Base-by-base conservation (phyloP, 164 flowering plant genomes). In the Brasenia schreberi region DNA sequence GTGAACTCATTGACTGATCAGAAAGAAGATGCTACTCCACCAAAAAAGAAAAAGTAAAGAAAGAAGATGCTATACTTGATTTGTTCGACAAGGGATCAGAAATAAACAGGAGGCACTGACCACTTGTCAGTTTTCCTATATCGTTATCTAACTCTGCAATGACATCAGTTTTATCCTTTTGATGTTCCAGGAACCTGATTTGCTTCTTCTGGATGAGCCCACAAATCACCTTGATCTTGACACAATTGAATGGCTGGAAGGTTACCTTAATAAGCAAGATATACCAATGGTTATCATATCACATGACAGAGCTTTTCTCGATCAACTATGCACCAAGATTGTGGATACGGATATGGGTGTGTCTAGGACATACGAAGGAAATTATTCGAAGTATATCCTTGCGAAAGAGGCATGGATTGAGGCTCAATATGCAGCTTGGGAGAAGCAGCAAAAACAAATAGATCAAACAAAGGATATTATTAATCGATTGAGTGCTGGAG, bases 261-360 rank as follows among this genome's bases (percentile, higher is more conserved):
- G 85, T 67, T 95, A 95, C 75, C 89, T 95, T 56, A 74, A 74
- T 43, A 81, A 86, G 85, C 95, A 90, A 77, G 86, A 79, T 66
- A 97, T 92, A 61, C 97, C 99, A 0, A 90, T 92, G 97, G 99
- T 95, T 65, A 86, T 95, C 67, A 90, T 95, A 77, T 95, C 99
- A 74, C 99, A 95, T 77, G 99, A 95, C 80, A 79, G 99, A 79
- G 99, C 97, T 67, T 95, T 95, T 75, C 99, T 95, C 68, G 98
- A 95, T 77, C 97, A 90, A 76, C 72, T 95, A 45, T 95, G 99
- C 66, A 95, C 94, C 12, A 92, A 95, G 82, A 92, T 95, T 69
- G 97, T 95, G 73, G 99, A 95, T 70, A 95, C 99, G 18, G 99
- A 95, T 67, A 88, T 95, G 97, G 99, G 97, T 68, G 92, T 95